Evolutionary conservation across 2,329 filamentous ascomycete genomes (phyloP), one percentile per base, ranked within the genome.

Genomic region (Akanthomyces uredinophilus): DNA sequence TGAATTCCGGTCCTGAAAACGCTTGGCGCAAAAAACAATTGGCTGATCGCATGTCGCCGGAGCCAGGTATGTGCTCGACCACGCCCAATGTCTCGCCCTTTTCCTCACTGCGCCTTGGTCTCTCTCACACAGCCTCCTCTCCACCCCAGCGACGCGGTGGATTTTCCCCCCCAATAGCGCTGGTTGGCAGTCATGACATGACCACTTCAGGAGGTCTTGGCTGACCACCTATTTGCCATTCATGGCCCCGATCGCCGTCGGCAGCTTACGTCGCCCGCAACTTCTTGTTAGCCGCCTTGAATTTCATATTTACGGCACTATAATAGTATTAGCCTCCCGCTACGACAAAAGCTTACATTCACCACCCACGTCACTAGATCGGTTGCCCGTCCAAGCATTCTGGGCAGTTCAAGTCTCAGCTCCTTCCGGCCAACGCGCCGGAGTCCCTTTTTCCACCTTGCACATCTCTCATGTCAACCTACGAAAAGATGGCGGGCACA

Each of bases 401-500:
- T 43, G 24, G 10, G 14, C 4, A 29, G 32, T 50, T 35, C 29
- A 47, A 35, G 22, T 49, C 46, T 43, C 52, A 50, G 18, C 44
- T 51, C 46, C 16, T 22, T 24, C 47, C 56, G 20, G 22, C 18
- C 32, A 11, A 49, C 55, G 55, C 55, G 44, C 54, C 20, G 29
- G 43, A 24, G 29, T 37, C 41, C n/a, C 14, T 46, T 60, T 43
- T 51, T 57, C 52, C 20, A 3, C 22, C 52, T 47, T 54, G 37
- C 57, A 37, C 24, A 35, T 37, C 29, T 32, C 60, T 49, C 60
- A 72, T 71, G 70, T 65, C 66, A 47, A 55, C 62, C 54, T 72
- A 72, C 61, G 68, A 68, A 55, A 71, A 65, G 65, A 72, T 72
- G 69, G 65, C 65, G 64, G 65, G 65, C 29, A 56, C 67, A 29